These are phyloP conservation scores for Paratinospora sagittata DNA, from an alignment of 164 flowering plant genomes.

Conservation along the genomic window DNA sequence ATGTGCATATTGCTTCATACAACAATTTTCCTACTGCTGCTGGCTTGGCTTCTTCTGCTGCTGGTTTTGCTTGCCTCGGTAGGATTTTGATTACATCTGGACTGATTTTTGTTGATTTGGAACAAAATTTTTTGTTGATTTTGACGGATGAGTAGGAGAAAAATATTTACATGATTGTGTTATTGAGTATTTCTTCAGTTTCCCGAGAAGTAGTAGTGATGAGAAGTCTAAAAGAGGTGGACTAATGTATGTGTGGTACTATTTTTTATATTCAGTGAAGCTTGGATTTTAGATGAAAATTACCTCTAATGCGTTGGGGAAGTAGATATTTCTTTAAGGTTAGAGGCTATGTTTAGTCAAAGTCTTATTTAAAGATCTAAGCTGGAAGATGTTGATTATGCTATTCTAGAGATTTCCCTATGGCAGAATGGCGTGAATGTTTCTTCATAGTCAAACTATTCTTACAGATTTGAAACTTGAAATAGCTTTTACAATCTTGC, in stretches of 20 bases:
- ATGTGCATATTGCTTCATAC: constrained; percentile 79
- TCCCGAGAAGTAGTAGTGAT: neutral
- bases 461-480: neutral
- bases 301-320: neutral
- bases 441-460: neutral
- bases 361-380: neutral
- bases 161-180: neutral
- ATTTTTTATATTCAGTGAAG: neutral
- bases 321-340: neutral
- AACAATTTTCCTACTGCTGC: constrained; percentile 98
- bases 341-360: neutral
- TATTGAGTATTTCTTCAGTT: neutral
- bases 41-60: constrained; percentile 97
- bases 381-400: neutral
- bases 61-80: constrained; percentile 98
- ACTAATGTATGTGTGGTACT: neutral
- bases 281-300: neutral
- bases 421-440: neutral
- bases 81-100: constrained; percentile 6
- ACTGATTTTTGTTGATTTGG: neutral
- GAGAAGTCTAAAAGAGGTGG: no score
- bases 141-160: neutral
- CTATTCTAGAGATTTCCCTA: neutral
- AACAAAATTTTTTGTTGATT: neutral
- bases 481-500: neutral